A percentile compares a stretch with the other conserved stretches of the same genome.
Evolutionary conservation across 768 basidiomycete genomes (phyloP).

Genomic region (Suillus plorans): DNA sequence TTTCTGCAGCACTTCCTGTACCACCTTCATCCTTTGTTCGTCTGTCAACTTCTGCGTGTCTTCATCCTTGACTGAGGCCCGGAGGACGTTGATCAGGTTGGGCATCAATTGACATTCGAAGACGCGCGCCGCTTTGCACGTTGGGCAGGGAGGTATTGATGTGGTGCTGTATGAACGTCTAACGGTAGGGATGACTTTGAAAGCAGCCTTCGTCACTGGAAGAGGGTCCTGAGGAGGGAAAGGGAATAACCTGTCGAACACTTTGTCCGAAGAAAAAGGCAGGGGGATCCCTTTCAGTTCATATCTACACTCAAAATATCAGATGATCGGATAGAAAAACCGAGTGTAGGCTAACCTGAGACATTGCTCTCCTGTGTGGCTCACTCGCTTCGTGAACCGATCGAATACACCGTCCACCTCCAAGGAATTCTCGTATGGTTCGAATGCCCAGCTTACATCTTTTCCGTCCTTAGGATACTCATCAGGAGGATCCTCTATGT

Average conservation of each 20-base stretch:
- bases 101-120: conserved; percentile 98
- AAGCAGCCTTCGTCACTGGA: conserved; percentile 60
- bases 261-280: conserved; percentile 77
- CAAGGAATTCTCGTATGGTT: conserved; percentile 80
- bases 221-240: conserved; percentile 40
- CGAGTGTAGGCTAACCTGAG: conserved; percentile 55
- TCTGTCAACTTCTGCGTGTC: conserved; percentile 47
- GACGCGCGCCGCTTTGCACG: conserved; percentile 64
- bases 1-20: conserved; percentile 56
- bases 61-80: conserved; percentile 26
- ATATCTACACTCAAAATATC: conserved; percentile 52
- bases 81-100: conserved; percentile 80
- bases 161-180: conserved; percentile 56
- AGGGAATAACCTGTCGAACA: conserved; percentile 77
- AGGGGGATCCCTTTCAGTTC: conserved; percentile 84
- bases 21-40: conserved; percentile 64
- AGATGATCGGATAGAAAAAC: neutral
- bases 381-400: conserved; percentile 73
- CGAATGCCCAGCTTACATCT: conserved; percentile 59
- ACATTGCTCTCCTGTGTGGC: conserved; percentile 77
- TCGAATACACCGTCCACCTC: conserved; percentile 86
- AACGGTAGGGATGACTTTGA: conserved; percentile 46
- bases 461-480: conserved; percentile 43
- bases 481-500: conserved; percentile 43
- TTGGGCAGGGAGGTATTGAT: conserved; percentile 61